Percentiles rank a stretch among this genome's conserved stretches.
Evolutionary conservation across 2,329 filamentous ascomycete genomes (phyloP).

Genomic region (Aspergillus costaricaensis): DNA sequence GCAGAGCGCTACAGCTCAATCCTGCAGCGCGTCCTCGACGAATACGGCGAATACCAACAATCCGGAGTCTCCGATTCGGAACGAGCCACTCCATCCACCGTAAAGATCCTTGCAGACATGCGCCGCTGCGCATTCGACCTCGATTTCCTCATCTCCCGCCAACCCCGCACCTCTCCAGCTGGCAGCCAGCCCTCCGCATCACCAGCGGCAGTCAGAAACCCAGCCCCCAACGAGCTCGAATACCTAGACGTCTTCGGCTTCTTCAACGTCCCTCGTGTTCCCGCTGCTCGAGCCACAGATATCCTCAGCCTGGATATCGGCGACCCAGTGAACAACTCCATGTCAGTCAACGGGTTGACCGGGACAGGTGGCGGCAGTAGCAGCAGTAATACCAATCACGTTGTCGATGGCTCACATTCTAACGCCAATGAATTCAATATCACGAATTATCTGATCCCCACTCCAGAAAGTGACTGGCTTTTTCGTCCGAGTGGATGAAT

Average conservation of each 20-base stretch:
- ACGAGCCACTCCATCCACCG: conserved; percentile 75
- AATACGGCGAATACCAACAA: conserved; percentile 76
- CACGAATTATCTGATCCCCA: conserved; percentile 49
- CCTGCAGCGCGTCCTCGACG: conserved; percentile 79
- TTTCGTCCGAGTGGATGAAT: conserved; percentile 31
- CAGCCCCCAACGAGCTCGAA: conserved; percentile 79
- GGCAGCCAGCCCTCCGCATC: conserved; percentile 33
- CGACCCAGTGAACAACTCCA: conserved; percentile 33
- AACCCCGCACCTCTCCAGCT: conserved; percentile 57
- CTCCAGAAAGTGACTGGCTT: conserved; percentile 50
- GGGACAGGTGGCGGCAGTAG: conserved; percentile 3
- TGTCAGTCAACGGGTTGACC: conserved; percentile 41
- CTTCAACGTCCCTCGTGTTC: conserved; percentile 83
- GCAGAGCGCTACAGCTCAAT: conserved; percentile 79
- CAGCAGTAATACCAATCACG: conserved; percentile 5
- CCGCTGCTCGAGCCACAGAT: conserved; percentile 40
- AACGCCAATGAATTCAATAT: conserved; percentile 47
- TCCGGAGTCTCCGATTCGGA: conserved; percentile 62
- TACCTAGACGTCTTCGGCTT: conserved; percentile 93
- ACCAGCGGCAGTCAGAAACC: conserved; percentile 57
- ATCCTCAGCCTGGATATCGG: conserved; percentile 29
- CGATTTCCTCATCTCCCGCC: conserved; percentile 83
- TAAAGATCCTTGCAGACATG: conserved; percentile 90
- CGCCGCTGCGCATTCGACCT: conserved; percentile 85
- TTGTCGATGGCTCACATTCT: conserved; percentile 23